Conservation (phyloP, 23 red algal genomes). For the Gracilaria domingensis region DNA sequence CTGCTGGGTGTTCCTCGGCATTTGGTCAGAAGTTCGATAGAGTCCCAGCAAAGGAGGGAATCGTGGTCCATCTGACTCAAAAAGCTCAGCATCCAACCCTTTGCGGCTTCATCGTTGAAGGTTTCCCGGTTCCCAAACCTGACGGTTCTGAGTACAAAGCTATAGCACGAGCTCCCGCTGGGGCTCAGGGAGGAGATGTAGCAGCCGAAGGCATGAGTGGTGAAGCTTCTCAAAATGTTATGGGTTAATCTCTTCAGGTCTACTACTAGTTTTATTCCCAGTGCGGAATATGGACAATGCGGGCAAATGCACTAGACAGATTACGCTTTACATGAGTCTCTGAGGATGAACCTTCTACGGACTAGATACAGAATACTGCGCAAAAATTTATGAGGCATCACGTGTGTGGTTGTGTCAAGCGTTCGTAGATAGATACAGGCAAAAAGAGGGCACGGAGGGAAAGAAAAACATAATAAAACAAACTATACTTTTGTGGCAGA, state of each 20-base stretch:
- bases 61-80: slow-evolving; percentile 60
- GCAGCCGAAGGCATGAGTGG: background rate
- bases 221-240: background rate
- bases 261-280: background rate
- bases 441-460: too few species aligned
- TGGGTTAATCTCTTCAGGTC: background rate
- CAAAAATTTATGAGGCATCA: too few species aligned
- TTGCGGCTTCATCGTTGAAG: slow-evolving; percentile 76
- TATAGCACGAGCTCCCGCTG: slow-evolving; percentile 26
- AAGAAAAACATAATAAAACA: too few species aligned
- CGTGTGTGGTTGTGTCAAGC: too few species aligned
- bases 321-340: too few species aligned
- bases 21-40: slow-evolving; percentile 73
- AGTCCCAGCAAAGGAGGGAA: slow-evolving; percentile 77
- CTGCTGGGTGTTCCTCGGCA: slow-evolving; percentile 64
- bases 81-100: slow-evolving; percentile 68
- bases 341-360: too few species aligned
- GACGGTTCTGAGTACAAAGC: slow-evolving; percentile 70
- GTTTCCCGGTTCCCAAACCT: slow-evolving; percentile 57
- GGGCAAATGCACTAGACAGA: background rate
- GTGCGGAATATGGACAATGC: background rate
- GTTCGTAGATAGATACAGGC: too few species aligned
- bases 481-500: too few species aligned
- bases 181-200: background rate
- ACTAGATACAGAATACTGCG: too few species aligned